Evolutionary conservation across 345 rosid genomes (phyloP), one percentile per base, ranked within the genome.

Genomic region (Odontarrhena argentea): DNA sequence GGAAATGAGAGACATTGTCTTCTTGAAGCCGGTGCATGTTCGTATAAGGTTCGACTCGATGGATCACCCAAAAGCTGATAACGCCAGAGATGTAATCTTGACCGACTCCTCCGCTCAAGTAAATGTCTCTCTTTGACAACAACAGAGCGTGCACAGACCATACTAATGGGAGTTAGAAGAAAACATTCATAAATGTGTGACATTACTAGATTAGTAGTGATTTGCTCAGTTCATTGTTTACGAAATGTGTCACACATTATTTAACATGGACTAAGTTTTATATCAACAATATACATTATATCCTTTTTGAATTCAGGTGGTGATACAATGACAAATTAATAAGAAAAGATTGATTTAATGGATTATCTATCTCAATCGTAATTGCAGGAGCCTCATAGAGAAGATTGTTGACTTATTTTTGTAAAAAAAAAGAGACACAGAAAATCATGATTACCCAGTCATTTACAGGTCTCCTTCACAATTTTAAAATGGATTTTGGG

Each of bases 1-100:
- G 51, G 86, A 91, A 76, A 38, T 88, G 70, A 80, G 79, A 72
- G 88, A 91, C 63, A 63, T 83, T 46, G 66, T 85, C 54, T 86
- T 95, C 60, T 45, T 84, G 62, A 95, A 78, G 71, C 91, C 96
- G 0, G 56, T 95, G 25, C 91, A 86, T 47, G 86, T 87, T 48
- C 84, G 87, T 58, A 75, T 95, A 76, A 80, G 65, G 45, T 67
- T 95, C 7, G 79, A 85, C 58, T 58, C 78, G 2, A 76, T 18
- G 46, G 70, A 80, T 74, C 97, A 88, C 72, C 93, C 96, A 8
- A 88, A 84, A 77, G 88, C 84, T 1, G 85, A 85, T 51, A 86
- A 84, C 57, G 65, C 79, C 2, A 88, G 82, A 74, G 88, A 68
- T 47, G 78, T 86, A 10, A 65, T 87, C 71, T 74, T 87, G 75